These are phyloP conservation scores for Schizochytrium sp. DNA, from an alignment of 108 stramenopile genomes.

Conservation along the genomic window DNA sequence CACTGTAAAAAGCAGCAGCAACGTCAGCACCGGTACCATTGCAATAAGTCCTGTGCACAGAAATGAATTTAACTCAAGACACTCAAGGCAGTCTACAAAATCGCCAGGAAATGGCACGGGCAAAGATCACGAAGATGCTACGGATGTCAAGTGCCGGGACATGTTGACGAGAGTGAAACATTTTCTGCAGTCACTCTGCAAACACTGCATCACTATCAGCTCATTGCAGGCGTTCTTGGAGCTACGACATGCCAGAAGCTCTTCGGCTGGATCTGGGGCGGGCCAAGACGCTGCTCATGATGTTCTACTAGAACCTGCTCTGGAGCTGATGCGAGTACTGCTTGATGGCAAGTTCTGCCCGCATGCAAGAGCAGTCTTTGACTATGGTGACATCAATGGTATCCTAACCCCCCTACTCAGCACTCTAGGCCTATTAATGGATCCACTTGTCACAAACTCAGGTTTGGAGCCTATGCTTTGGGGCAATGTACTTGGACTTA, in stretches of 20 bases:
- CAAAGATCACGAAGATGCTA: not conserved
- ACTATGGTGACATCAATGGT: constrained; percentile 18
- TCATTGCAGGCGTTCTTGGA: not conserved
- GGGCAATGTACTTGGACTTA: not conserved
- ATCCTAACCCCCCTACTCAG: not conserved
- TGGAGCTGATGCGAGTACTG: constrained; percentile 33
- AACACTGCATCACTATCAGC: constrained; percentile 12
- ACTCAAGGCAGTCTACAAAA: no score
- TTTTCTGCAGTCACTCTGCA: not conserved
- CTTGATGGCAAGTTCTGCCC: constrained; percentile 43
- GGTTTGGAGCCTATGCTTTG: not conserved
- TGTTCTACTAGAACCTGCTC: not conserved
- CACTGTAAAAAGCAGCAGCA: no score
- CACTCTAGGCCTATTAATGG: not conserved
- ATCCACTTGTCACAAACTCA: not conserved
- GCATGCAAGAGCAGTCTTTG: constrained; percentile 1
- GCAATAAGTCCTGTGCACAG: no score
- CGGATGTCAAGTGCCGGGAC: constrained; percentile 11
- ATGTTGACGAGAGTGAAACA: constrained; percentile 46
- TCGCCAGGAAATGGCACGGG: not conserved
- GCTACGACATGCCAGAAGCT: not conserved
- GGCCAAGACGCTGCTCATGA: not conserved
- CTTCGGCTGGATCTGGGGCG: not conserved
- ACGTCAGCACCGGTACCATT: no score
- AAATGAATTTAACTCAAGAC: no score